A percentile compares a stretch with the other conserved stretches of the same genome.
Evolutionary conservation across 352 stramenopile species (phyloP).

Genomic region (Albugo laibachii): DNA sequence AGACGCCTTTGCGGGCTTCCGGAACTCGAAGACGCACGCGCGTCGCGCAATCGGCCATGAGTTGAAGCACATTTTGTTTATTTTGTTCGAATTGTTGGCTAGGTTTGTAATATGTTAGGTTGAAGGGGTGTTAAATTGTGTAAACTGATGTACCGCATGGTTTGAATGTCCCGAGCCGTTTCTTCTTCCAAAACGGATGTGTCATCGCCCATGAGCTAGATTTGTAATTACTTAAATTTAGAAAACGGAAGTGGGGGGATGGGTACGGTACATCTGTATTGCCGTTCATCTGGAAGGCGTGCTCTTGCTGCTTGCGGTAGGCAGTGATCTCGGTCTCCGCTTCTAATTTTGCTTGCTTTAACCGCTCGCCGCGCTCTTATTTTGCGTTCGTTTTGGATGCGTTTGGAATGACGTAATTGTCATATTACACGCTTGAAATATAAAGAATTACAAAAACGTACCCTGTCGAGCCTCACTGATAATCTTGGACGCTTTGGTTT

Average conservation of each 20-base stretch:
- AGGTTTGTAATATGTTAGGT: not conserved
- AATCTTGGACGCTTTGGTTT: conserved; percentile 82
- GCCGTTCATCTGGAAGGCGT: conserved; percentile 70
- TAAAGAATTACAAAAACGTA: conserved; percentile 6
- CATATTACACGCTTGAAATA: not conserved
- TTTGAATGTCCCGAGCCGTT: conserved; percentile 57
- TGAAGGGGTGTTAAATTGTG: not conserved
- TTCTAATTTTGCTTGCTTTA: conserved; percentile 79
- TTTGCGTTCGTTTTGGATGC: not conserved
- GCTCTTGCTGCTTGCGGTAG: conserved; percentile 73
- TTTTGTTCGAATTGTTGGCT: conserved; percentile 44
- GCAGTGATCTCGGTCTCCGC: conserved; percentile 67
- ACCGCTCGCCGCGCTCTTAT: conserved; percentile 57
- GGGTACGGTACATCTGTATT: conserved; percentile 39
- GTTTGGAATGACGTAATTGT: too few species aligned
- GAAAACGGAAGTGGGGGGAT: not conserved
- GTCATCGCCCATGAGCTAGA: conserved; percentile 59
- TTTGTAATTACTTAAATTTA: not conserved
- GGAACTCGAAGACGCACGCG: conserved; percentile 47
- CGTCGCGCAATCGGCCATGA: conserved; percentile 54
- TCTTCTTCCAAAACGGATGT: conserved; percentile 57
- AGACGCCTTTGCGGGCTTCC: conserved; percentile 23
- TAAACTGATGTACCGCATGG: conserved; percentile 33
- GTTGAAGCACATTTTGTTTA: conserved; percentile 41
- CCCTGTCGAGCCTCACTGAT: conserved; percentile 73